These are phyloP conservation scores for Podila clonocystis DNA, from an alignment of 192 early-diverging fungal species.

Conservation along the genomic window DNA sequence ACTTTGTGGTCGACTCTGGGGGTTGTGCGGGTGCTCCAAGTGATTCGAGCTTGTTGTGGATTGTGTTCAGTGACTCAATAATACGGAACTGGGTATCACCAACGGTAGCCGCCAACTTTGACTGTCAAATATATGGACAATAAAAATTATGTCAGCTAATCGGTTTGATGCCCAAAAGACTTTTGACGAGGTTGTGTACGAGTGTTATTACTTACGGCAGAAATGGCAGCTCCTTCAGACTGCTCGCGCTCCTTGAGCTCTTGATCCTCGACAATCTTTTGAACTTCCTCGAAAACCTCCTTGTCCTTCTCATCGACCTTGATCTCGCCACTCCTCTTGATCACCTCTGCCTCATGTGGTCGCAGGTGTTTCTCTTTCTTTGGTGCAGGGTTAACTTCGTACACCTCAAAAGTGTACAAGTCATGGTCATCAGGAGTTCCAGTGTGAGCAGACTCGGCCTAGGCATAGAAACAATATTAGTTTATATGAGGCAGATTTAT, in stretches of 20 bases:
- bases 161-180: neutral
- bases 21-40: slow-evolving; percentile 36
- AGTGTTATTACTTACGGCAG: slow-evolving; percentile 25
- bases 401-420: slow-evolving; percentile 71
- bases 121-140: neutral
- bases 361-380: slow-evolving; percentile 29
- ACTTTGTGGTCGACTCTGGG: slow-evolving; percentile 22
- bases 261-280: slow-evolving; percentile 45
- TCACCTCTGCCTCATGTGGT: slow-evolving; percentile 45
- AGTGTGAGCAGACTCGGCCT: slow-evolving; percentile 46
- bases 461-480: neutral
- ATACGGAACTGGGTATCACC: slow-evolving; percentile 32
- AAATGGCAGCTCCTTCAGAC: slow-evolving; percentile 21
- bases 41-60: slow-evolving; percentile 46
- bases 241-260: slow-evolving; percentile 29
- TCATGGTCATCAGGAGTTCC: slow-evolving; percentile 79
- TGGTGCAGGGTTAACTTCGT: slow-evolving; percentile 71
- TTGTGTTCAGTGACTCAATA: slow-evolving; percentile 43
- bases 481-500: neutral
- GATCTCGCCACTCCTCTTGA: slow-evolving; percentile 26
- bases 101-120: slow-evolving; percentile 24
- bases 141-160: neutral
- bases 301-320: slow-evolving; percentile 29
- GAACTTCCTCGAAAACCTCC: slow-evolving; percentile 30
- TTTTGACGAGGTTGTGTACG: neutral